phyloP scores from a whole-genome alignment of 768 basidiomycete species.

The Pleurotus tuoliensis region DNA sequence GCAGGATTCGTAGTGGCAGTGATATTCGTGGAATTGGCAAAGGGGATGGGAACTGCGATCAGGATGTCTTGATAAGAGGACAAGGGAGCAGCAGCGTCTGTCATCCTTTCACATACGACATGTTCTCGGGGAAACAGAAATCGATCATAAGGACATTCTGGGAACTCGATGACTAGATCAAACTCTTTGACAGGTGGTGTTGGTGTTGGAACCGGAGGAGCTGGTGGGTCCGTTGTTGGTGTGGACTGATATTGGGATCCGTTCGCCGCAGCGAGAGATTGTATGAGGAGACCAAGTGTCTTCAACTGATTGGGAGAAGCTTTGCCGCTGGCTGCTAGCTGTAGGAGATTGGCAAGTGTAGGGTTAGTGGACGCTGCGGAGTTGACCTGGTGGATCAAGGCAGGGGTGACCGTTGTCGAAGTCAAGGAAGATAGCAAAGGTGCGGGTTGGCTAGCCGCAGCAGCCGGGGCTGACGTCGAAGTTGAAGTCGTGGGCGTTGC shows the following conservation, averaged over 20 bases:
- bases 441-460: too few relatives aligned
- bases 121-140: slow-evolving; percentile 65
- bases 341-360: slow-evolving; percentile 61
- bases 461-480: slow-evolving; percentile 24
- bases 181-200: slow-evolving; percentile 47
- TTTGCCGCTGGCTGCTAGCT: slow-evolving; percentile 56
- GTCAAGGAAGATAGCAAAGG: slow-evolving; percentile 39
- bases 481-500: slow-evolving; percentile 16
- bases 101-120: slow-evolving; percentile 41
- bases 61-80: slow-evolving; percentile 26
- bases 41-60: slow-evolving; percentile 44
- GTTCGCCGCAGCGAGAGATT: slow-evolving; percentile 46
- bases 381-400: slow-evolving; percentile 62
- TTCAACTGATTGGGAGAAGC: slow-evolving; percentile 65
- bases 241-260: slow-evolving; percentile 2
- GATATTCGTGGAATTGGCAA: slow-evolving; percentile 22
- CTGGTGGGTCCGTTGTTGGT: slow-evolving; percentile 2
- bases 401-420: slow-evolving; percentile 48
- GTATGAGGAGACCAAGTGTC: slow-evolving; percentile 69
- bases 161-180: slow-evolving; percentile 71
- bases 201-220: slow-evolving; percentile 9
- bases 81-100: slow-evolving; percentile 18
- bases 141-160: slow-evolving; percentile 58
- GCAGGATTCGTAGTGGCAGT: slow-evolving; percentile 4
- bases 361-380: slow-evolving; percentile 64